Evolutionary conservation across 108 stramenopile species (phyloP), one percentile per base, ranked within the genome.

Genomic region (Skeletonema potamos): DNA sequence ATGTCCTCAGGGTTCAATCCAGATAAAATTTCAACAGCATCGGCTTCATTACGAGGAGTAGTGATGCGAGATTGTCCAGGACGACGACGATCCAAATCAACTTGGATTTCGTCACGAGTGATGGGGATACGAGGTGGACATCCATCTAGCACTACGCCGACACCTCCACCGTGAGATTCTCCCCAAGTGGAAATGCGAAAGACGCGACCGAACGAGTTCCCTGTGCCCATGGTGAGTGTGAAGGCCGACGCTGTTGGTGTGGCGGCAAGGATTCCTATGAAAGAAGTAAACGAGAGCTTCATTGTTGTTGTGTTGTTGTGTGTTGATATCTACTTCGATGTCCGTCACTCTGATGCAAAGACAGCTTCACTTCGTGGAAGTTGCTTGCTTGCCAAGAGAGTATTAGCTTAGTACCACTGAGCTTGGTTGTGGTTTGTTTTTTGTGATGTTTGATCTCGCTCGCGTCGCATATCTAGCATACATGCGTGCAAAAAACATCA

Each of bases 101-200:
- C 67, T 79, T 99, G 99, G 11, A 98, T 86, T 55, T 97, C 96
- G 44, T 92, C 93, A 27, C 86, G 70, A 9, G 92, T 92, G 34
- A 99, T 64, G 22, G 81, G 89, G 43, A 99, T 73, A 46, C 96
- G 87, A 22, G 98, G 97, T 20, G 99, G 99, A 68, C 95, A 96
- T 20, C 98, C 98, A 82, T 99, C 99, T 15, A 99, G 68, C 11
- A 83, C 90, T 10, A 97, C 97, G 67, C 99, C 99, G 12, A 99
- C 97, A 27, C 94, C 98, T 34, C 93, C 96, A 2, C 98, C 97
- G 71, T 99, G 99, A 63, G 97, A 97, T 85, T 99, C 99, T 20
- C 98, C 99, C 88, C 93, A 99, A 18, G 99, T 98, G 54, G 96
- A 96, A 60, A 98, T 97, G 62, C 97, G 95, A 72, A 99, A 99